Percentiles rank a stretch among this genome's conserved stretches.
Evolutionary conservation across 1,139 yeast genomes (phyloP).

Genomic region (Protomyces macrosporus): DNA sequence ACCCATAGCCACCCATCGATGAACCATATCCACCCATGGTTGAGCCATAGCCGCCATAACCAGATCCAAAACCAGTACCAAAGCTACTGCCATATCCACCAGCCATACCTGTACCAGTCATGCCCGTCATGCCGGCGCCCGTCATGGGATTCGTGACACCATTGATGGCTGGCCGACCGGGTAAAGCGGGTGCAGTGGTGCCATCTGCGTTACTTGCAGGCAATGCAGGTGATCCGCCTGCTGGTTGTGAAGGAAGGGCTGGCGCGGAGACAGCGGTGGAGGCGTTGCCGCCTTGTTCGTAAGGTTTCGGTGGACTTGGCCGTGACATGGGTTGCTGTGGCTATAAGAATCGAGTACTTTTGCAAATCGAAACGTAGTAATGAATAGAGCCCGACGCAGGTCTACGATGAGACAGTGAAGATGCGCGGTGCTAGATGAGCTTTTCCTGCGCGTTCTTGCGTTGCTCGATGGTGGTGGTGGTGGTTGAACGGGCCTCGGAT

Average conservation of each 20-base stretch:
- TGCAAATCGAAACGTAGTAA: too few species aligned
- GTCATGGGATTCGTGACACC: background rate
- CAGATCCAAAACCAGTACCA: background rate
- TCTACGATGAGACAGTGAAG: too few species aligned
- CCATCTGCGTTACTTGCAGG: background rate
- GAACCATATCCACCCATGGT: conserved; percentile 13
- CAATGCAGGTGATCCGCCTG: background rate
- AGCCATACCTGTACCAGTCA: background rate
- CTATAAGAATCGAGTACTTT: too few species aligned
- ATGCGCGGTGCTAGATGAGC: background rate
- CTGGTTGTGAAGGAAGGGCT: conserved; percentile 15
- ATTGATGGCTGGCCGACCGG: conserved; percentile 2
- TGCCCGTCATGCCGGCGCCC: background rate
- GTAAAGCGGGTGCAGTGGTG: conserved; percentile 4
- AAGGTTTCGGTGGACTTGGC: conserved; percentile 24
- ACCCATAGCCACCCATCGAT: background rate
- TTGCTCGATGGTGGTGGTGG: background rate
- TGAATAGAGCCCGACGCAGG: too few species aligned
- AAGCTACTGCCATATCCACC: background rate
- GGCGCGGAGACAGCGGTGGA: conserved; percentile 9
- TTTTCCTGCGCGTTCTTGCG: background rate
- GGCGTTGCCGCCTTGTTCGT: conserved; percentile 9
- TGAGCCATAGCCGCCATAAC: background rate
- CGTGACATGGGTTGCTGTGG: conserved; percentile 1
- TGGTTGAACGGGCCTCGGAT: too few species aligned